Evolutionary conservation across 108 stramenopile species (phyloP).

Genomic region (Conticribra guillardii): DNA sequence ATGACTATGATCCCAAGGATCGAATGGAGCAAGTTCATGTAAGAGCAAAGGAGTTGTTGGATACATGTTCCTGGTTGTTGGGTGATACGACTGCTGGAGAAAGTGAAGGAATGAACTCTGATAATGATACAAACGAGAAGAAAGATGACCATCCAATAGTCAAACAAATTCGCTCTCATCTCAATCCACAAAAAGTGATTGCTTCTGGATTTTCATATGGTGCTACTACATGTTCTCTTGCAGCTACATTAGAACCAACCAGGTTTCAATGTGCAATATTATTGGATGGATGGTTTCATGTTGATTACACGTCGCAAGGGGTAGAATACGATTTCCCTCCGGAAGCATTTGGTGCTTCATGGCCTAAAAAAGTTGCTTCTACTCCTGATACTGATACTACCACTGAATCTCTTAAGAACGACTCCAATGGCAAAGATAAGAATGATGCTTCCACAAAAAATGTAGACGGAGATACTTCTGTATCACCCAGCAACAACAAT

Average conservation of each 20-base stretch:
- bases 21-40: constrained; percentile 52
- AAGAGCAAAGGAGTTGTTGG: constrained; percentile 47
- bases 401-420: too few species aligned
- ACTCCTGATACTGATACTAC: too few species aligned
- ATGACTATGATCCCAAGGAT: constrained; percentile 48
- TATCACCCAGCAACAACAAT: too few species aligned
- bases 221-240: constrained; percentile 49
- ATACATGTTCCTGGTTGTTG: constrained; percentile 35
- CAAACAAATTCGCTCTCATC: constrained; percentile 23
- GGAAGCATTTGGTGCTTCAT: constrained; percentile 42
- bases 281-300: constrained; percentile 65
- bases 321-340: constrained; percentile 60
- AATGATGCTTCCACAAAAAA: too few species aligned
- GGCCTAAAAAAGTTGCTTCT: constrained; percentile 18
- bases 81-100: too few species aligned
- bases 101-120: too few species aligned
- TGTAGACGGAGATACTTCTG: too few species aligned
- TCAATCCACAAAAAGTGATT: constrained; percentile 34
- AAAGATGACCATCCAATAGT: constrained; percentile 22
- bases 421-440: too few species aligned
- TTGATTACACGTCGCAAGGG: constrained; percentile 41
- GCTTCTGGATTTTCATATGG: constrained; percentile 68
- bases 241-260: constrained; percentile 30
- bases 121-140: background rate
- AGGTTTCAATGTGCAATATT: constrained; percentile 52